A percentile compares a stretch with the other conserved stretches of the same genome.
Evolutionary conservation across 495 filamentous ascomycete species (phyloP).

Genomic region (Penicillium pulvis): DNA sequence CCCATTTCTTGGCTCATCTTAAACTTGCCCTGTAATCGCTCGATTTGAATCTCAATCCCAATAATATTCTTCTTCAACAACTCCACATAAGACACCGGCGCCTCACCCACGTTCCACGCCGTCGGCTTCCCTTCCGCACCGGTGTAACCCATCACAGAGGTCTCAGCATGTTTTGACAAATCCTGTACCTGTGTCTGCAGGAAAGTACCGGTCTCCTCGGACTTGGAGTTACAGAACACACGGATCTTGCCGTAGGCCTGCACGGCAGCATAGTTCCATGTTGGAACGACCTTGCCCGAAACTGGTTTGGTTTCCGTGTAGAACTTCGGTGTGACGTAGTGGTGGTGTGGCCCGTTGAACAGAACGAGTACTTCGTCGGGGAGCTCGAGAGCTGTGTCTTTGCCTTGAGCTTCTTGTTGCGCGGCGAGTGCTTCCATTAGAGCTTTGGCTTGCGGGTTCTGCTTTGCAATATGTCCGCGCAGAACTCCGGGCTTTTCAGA

Average conservation of each 20-base stretch:
- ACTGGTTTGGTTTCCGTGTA: conserved; percentile 57
- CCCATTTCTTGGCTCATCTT: conserved; percentile 60
- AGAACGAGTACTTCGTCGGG: conserved; percentile 43
- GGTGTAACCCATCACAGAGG: conserved; percentile 48
- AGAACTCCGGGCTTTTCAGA: conserved; percentile 36
- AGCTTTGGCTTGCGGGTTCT: conserved; percentile 57
- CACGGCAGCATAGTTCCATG: conserved; percentile 59
- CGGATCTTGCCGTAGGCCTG: conserved; percentile 52
- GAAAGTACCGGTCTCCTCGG: conserved; percentile 37
- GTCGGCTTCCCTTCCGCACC: conserved; percentile 27
- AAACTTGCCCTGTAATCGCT: conserved; percentile 52
- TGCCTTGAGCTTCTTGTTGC: conserved; percentile 4
- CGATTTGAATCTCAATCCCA: conserved; percentile 52
- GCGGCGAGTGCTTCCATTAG: conserved; percentile 39
- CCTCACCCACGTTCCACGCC: conserved; percentile 51
- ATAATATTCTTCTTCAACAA: conserved; percentile 55
- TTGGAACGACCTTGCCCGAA: conserved; percentile 58
- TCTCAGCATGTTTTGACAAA: conserved; percentile 45
- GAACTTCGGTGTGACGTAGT: conserved; percentile 61
- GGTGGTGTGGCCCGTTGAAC: conserved; percentile 48
- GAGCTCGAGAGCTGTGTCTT: conserved; percentile 7
- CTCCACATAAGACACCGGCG: conserved; percentile 48
- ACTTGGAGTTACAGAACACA: conserved; percentile 44
- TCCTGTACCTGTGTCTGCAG: conserved; percentile 45
- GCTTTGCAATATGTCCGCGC: conserved; percentile 57